Evolutionary conservation across 306 rosid species (phyloP).

Genomic region (Malus sylvestris): DNA sequence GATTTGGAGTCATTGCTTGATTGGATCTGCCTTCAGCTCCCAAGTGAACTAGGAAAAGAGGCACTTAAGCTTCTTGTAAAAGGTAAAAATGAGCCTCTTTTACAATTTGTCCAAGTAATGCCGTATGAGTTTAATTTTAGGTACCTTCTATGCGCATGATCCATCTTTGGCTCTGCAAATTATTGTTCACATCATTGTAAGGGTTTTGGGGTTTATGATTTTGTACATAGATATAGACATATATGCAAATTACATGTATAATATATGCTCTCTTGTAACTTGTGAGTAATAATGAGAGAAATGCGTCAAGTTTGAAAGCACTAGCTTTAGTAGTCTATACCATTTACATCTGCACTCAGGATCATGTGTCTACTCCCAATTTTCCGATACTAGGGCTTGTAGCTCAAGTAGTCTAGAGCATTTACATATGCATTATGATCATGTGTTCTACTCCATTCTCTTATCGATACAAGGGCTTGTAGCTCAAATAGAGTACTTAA

Average conservation of each 20-base stretch:
- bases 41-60: constrained; percentile 78
- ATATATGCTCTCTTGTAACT: constrained; percentile 1
- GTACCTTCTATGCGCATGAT: constrained; percentile 64
- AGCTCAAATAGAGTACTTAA: neutral
- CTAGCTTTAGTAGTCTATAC: neutral
- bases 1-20: constrained; percentile 85
- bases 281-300: constrained; percentile 14
- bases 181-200: constrained; percentile 6
- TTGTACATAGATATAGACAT: constrained; percentile 32
- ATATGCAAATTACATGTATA: constrained; percentile 8
- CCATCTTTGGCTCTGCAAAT: neutral
- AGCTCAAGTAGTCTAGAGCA: neutral
- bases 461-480: no score
- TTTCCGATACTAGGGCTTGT: neutral
- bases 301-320: neutral
- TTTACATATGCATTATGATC: neutral
- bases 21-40: constrained; percentile 92
- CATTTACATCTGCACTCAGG: neutral
- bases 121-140: constrained; percentile 93
- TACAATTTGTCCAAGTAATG: constrained; percentile 68
- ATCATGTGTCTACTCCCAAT: neutral
- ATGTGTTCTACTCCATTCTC: neutral
- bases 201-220: constrained; percentile 28
- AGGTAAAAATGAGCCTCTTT: constrained; percentile 44
- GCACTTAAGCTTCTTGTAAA: constrained; percentile 66